Evolutionary conservation across 1,139 yeast species (phyloP), one percentile per base, ranked within the genome.

Genomic region (Pichia sp.): DNA sequence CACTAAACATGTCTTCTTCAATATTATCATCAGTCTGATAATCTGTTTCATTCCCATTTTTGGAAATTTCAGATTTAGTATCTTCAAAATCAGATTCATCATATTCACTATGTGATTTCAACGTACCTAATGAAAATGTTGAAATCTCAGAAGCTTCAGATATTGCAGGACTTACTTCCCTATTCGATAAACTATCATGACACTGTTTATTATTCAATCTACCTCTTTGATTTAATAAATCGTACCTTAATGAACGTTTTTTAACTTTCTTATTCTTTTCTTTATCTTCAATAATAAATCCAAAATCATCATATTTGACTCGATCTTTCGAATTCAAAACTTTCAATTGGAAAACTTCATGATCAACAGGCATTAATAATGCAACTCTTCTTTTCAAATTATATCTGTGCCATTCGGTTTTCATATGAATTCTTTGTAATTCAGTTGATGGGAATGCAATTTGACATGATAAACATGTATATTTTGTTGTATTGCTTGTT

Each of bases 351-450:
- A 64, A 64, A 3, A 54, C 44, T 8, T 86, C 89, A 1, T 96
- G 83, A 22, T 82, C 70, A 43, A 92, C 83, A 3, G 96, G 82
- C 2, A 90, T 83, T 55, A 92, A 70, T 43, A 79, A 78, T 3
- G 96, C 96, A 37, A 92, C 96, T 60, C 96, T 75, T 66, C 98
- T 77, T 67, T 92, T 92, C 63, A 92, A 74, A 62, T 92, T 90
- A 65, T 87, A 92, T 56, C 95, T 75, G 62, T 89, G 97, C 97
- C 97, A 90, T 53, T 90, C 97, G 1, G 96, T 82, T 64, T 87
- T 88, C 97, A 92, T 92, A 62, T 92, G 98, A 49, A 76, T 73
- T 58, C 97, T 74, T 69, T 92, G 98, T 54, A 80, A 74, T 49
- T 83, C 89, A 7, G 95, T 83, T 18, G 82, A 73, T 18, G 82